Conservation (phyloP, 2,329 filamentous ascomycete genomes). For the Stemphylium vesicarium region DNA sequence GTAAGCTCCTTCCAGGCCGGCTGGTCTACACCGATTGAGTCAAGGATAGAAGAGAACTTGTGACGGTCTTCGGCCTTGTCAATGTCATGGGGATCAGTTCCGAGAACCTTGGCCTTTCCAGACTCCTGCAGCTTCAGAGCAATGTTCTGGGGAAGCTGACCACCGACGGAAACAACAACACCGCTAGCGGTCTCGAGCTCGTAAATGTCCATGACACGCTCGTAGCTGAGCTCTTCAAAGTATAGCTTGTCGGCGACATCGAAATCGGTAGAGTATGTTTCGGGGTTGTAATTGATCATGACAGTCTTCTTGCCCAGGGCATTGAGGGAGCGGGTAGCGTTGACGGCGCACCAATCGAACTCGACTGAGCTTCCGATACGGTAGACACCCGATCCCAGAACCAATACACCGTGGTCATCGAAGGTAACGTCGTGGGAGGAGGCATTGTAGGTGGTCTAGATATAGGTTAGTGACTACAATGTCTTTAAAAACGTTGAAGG, state of each 20-base stretch:
- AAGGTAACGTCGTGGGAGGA: constrained; percentile 92
- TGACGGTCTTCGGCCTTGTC: constrained; percentile 98
- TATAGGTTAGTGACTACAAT: constrained; percentile 13
- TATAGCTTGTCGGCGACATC: constrained; percentile 91
- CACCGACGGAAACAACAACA: constrained; percentile 94
- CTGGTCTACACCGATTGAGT: constrained; percentile 96
- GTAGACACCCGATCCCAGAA: constrained; percentile 95
- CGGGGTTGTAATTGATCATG: constrained; percentile 75
- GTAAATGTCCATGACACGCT: constrained; percentile 98
- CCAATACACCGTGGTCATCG: constrained; percentile 86
- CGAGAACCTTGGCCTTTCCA: constrained; percentile 87
- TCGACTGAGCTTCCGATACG: constrained; percentile 97
- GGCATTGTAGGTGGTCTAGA: constrained; percentile 98
- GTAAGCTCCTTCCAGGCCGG: constrained; percentile 98
- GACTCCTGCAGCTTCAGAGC: constrained; percentile 91
- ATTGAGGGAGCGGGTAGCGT: constrained; percentile 81
- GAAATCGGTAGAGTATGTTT: constrained; percentile 70
- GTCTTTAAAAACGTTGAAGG: background rate
- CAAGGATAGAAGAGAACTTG: constrained; percentile 97
- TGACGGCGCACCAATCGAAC: constrained; percentile 98
- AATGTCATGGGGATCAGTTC: constrained; percentile 91
- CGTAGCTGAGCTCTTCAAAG: constrained; percentile 96
- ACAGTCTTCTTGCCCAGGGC: constrained; percentile 94
- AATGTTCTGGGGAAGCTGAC: constrained; percentile 97
- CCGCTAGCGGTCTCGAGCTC: constrained; percentile 85